A percentile compares a stretch with the other conserved stretches of the same genome.
These are phyloP conservation scores for Cryptococcus sp. DNA, from an alignment of 1,284 basidiomycete genomes.

Conservation along the genomic window DNA sequence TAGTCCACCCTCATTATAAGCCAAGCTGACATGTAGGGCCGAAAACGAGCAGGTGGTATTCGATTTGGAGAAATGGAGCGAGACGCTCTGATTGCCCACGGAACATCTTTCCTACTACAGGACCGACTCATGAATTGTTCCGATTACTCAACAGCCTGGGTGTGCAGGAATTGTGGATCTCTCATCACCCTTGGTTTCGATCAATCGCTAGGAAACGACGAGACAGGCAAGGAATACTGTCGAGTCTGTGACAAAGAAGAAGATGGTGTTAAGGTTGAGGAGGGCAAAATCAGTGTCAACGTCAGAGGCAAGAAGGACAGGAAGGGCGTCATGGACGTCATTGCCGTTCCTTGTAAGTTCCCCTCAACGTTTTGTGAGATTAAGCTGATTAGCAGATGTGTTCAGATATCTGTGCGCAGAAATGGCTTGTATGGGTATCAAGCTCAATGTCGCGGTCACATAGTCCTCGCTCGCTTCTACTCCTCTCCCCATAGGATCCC, in stretches of 20 bases:
- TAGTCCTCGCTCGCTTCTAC: constrained; percentile 4
- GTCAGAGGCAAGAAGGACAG: constrained; percentile 52
- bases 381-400: constrained; percentile 54
- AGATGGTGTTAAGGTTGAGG: constrained; percentile 25
- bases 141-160: constrained; percentile 98
- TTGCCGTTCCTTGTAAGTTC: constrained; percentile 77
- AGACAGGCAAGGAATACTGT: constrained; percentile 72
- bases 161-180: constrained; percentile 92
- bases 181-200: constrained; percentile 94
- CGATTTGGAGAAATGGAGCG: constrained; percentile 99
- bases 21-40: constrained; percentile 58
- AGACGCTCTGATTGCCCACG: constrained; percentile 96
- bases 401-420: constrained; percentile 69
- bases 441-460: constrained; percentile 46
- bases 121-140: constrained; percentile 99
- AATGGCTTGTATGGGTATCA: constrained; percentile 57
- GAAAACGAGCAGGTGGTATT: constrained; percentile 97
- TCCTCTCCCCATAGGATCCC: not conserved
- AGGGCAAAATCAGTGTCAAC: constrained; percentile 19
- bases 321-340: constrained; percentile 75
- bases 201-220: constrained; percentile 58
- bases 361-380: not conserved
- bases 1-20: not conserved
- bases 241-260: constrained; percentile 74
- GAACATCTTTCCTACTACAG: constrained; percentile 95